Base-by-base conservation (phyloP, 106 monocot species). In the Iris macrosiphon region DNA sequence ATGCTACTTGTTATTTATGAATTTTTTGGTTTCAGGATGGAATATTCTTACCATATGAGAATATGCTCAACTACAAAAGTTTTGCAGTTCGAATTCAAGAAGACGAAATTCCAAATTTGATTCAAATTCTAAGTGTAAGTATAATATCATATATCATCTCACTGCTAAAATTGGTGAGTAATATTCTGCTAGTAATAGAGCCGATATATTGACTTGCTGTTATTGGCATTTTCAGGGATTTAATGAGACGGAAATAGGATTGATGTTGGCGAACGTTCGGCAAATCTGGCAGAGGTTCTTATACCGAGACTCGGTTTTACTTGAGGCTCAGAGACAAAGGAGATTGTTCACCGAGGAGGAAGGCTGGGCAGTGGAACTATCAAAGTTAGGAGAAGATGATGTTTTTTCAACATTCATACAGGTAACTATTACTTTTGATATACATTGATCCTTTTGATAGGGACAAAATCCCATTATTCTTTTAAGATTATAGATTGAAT, bases 21-120 rank as follows among this genome's bases (percentile, higher is more conserved):
- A 38, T 35, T 59, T 14, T 29, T 63, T 33, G 22, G 31, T 72
- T 30, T 34, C 49, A 93, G 93, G 95, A 95, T 76, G 95, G 89
- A 15, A 95, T 95, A 46, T 89, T 76, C 41, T 69, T 95, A 19
- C 95, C 95, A 31, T 86, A 89, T 59, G 95, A 95, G 51, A 95
- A 95, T 70, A 65, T 95, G 12, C 71, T 95, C 3, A 79, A 95
- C 29, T 95, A 82, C 42, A 46, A 78, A 26, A 86, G 77, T 59
- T 95, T 95, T 79, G 76, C 82, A 18, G 79, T 95, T 65, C 81
- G 79, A 16, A 70, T 89, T 52, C 26, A 44, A 24, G 95, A 95
- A 75, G 72, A 95, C 46, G 82, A 95, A 40, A 89, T 89, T 56
- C 82, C 82, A 66, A 77, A 76, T 59, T 72, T 95, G 79, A 58